Base-by-base conservation (phyloP, 441 rosid genomes). In the Populus hybrid region DNA sequence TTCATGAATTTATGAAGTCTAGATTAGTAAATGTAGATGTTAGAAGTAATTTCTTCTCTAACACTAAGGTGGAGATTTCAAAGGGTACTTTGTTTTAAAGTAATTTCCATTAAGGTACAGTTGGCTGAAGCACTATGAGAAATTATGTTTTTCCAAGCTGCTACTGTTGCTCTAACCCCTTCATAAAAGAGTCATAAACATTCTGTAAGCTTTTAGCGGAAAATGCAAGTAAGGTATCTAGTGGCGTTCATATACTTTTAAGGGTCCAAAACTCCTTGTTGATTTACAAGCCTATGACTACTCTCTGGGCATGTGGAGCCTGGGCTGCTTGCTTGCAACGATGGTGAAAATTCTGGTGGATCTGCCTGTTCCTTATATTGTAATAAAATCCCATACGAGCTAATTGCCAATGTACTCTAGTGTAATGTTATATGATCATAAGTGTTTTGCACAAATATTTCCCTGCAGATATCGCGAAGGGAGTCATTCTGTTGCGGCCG, bases 401-500 rank as follows among this genome's bases (percentile, higher is more conserved):
- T 53, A 18, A 6, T 53, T 53, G 21, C 8, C 3, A 53, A 18
- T 18, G 61, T 53, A 5, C 61, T 42, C 0, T 42, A 3, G 67
- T 21, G 16, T 42, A 35, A 46, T 28, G 70, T 73, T 36, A 28
- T 59, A 36, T 50, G 59, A 66, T 74, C 14, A 3, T 81, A 0
- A 50, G 8, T 50, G 57, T 50, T 18, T 53, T 53, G 61, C 61
- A 53, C 61, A 53, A 53, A 53, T 16, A 53, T 53, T 53, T 18
- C 2, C 61, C 61, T 53, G 75, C 77, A 92, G 98, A 93, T 96
- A 81, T 94, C 93, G 70, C 90, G 97, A 66, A 93, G 93, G 83
- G 98, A 95, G 77, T 97, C 98, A 30, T 94, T 95, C 87, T 95
- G 92, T 82, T 94, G 93, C 79, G 98, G 99, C 53, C 97, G 90